Percentiles rank a stretch among this genome's conserved stretches.
These are phyloP conservation scores for Thinopyrum elongatum DNA, from an alignment of 176 grass and related monocot genomes.

Conservation along the genomic window DNA sequence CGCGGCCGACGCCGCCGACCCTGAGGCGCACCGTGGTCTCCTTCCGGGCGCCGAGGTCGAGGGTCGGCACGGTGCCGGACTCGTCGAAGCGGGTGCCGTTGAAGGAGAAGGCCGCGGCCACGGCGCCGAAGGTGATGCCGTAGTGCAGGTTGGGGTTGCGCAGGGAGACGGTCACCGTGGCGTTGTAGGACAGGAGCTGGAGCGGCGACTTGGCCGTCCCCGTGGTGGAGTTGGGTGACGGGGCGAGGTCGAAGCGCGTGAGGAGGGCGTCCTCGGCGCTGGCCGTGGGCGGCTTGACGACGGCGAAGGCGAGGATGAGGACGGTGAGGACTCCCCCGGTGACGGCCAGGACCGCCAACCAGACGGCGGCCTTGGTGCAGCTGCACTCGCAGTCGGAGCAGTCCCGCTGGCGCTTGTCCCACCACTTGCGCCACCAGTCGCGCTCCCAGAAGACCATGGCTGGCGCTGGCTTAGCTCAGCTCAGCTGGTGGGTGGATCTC, in stretches of 20 bases:
- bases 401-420: not conserved
- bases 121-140: slow-evolving; percentile 12
- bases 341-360: not conserved
- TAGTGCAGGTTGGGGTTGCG: slow-evolving; percentile 50
- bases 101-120: slow-evolving; percentile 33
- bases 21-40: not conserved
- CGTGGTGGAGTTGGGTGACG: not conserved
- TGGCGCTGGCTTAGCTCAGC: not conserved
- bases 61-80: not conserved
- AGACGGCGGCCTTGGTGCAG: slow-evolving; percentile 21
- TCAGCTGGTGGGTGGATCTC: not conserved
- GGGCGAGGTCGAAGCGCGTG: slow-evolving; percentile 15
- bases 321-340: not conserved
- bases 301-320: slow-evolving; percentile 44
- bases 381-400: not conserved
- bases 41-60: slow-evolving; percentile 2
- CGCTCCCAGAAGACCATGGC: not conserved
- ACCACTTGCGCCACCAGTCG: not conserved
- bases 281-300: slow-evolving; percentile 40
- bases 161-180: slow-evolving; percentile 30
- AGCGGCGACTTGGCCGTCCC: not conserved
- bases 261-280: slow-evolving; percentile 43
- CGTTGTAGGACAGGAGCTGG: slow-evolving; percentile 35
- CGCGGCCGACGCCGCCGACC: slow-evolving; percentile 12
- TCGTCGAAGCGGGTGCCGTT: slow-evolving; percentile 52